Conservation (phyloP, 129 eudicot species). For the Oenanthe sinensis region DNA sequence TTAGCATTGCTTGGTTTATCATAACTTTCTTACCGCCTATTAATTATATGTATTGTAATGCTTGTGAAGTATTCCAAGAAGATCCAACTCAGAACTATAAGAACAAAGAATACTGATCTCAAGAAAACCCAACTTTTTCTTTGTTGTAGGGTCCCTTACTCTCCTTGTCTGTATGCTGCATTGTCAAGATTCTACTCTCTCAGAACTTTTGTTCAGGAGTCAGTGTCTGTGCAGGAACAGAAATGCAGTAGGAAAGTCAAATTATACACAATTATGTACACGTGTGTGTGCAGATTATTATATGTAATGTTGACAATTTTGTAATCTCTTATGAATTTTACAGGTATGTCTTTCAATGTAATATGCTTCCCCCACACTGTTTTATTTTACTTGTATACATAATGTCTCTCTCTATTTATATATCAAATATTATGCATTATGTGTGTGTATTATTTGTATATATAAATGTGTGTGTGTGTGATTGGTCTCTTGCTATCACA, state of each 20-base stretch:
- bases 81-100: not conserved
- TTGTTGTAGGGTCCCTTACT: constrained; percentile 31
- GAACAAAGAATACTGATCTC: constrained; percentile 16
- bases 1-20: not conserved
- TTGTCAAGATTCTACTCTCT: constrained; percentile 43
- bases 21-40: not conserved
- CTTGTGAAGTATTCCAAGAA: constrained; percentile 8
- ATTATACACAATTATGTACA: constrained; percentile 19
- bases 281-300: not conserved
- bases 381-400: not conserved
- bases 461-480: too few species aligned
- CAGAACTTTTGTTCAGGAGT: constrained; percentile 45
- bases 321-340: not conserved
- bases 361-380: not conserved
- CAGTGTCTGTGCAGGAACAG: constrained; percentile 52
- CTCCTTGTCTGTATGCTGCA: constrained; percentile 31
- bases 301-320: not conserved
- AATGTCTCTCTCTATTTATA: too few species aligned
- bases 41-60: not conserved
- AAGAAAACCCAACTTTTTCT: constrained; percentile 23
- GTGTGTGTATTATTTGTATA: too few species aligned
- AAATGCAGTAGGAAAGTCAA: constrained; percentile 51
- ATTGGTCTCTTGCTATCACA: too few species aligned
- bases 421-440: too few species aligned
- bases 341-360: not conserved